Percentiles rank a stretch among this genome's conserved stretches.
These are phyloP conservation scores for Schizophyllum commune DNA, from an alignment of 1,284 basidiomycete genomes.

Conservation along the genomic window DNA sequence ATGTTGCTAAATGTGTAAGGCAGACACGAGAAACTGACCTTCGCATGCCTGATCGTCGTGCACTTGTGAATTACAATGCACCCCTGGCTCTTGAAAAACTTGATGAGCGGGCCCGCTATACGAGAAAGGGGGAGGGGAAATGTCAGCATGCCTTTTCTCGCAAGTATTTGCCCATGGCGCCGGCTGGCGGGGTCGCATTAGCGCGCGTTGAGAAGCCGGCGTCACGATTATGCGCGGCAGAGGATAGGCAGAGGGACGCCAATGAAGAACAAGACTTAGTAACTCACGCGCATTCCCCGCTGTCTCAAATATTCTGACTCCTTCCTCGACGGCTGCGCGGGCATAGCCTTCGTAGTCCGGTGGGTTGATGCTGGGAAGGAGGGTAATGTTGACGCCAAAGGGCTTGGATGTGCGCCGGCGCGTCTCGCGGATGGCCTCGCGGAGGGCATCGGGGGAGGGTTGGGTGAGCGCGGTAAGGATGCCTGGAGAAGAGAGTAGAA, in stretches of 20 bases:
- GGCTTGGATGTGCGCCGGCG: constrained; percentile 61
- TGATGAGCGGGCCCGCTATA: constrained; percentile 71
- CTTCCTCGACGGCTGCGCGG: constrained; percentile 79
- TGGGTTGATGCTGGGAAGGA: constrained; percentile 85
- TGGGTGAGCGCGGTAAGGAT: constrained; percentile 87
- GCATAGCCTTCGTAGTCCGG: constrained; percentile 88
- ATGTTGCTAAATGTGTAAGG: no score
- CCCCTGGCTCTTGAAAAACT: constrained; percentile 70
- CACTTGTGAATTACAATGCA: constrained; percentile 89
- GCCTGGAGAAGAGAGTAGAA: constrained; percentile 29
- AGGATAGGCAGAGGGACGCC: no score
- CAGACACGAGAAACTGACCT: no score
- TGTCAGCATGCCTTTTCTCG: not conserved
- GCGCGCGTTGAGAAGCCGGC: no score
- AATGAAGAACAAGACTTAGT: constrained; percentile 16
- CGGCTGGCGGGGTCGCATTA: not conserved
- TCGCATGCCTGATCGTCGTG: constrained; percentile 82
- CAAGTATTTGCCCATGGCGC: not conserved
- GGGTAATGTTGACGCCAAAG: constrained; percentile 90
- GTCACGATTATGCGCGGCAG: no score
- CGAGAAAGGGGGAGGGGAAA: not conserved
- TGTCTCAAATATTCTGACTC: constrained; percentile 87
- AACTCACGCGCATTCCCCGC: constrained; percentile 79
- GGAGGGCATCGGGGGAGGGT: constrained; percentile 76
- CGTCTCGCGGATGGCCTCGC: constrained; percentile 81